phyloP scores from a whole-genome alignment of 2,329 filamentous ascomycete genomes.

The Sodiomyces alkalinus region DNA sequence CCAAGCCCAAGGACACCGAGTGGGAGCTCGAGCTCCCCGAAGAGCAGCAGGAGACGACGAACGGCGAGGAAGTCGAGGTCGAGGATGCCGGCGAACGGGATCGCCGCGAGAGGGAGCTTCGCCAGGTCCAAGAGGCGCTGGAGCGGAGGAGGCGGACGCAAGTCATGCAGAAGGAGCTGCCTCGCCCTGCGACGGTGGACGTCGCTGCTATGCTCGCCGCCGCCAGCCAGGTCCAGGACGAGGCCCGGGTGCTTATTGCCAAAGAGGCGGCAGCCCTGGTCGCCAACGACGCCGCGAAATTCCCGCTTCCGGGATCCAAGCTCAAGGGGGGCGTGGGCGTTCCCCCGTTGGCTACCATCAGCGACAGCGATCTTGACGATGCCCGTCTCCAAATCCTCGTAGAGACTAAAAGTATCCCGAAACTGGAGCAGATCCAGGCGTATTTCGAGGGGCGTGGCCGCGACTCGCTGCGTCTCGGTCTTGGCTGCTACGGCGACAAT shows the following conservation, averaged over 20 bases:
- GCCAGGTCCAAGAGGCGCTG: conserved; percentile 56
- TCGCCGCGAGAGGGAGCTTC: conserved; percentile 56
- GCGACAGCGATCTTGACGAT: conserved; percentile 56
- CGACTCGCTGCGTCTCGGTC: conserved; percentile 53
- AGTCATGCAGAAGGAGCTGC: conserved; percentile 75
- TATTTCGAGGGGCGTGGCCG: conserved; percentile 37
- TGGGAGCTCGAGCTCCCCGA: conserved; percentile 91
- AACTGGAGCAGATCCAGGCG: conserved; percentile 33
- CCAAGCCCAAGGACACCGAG: conserved; percentile 83
- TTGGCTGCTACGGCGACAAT: conserved; percentile 71
- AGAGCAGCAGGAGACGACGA: conserved; percentile 48
- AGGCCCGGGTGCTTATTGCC: conserved; percentile 54
- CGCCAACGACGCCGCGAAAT: conserved; percentile 65
- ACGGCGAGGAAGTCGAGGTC: conserved; percentile 32
- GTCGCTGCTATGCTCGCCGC: conserved; percentile 45
- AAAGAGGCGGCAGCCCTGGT: conserved; percentile 67
- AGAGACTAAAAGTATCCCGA: conserved; percentile 42
- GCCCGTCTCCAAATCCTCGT: conserved; percentile 64
- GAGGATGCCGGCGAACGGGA: conserved; percentile 60
- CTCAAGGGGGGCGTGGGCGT: conserved; percentile 46
- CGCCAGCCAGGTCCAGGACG: conserved; percentile 44
- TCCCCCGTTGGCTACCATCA: conserved; percentile 45
- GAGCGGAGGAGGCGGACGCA: conserved; percentile 78
- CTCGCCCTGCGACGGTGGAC: conserved; percentile 61
- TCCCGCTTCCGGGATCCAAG: conserved; percentile 52